Evolutionary conservation across 768 basidiomycete genomes (phyloP), one percentile per base, ranked within the genome.

Genomic region (Chlorophyllum brunneum): DNA sequence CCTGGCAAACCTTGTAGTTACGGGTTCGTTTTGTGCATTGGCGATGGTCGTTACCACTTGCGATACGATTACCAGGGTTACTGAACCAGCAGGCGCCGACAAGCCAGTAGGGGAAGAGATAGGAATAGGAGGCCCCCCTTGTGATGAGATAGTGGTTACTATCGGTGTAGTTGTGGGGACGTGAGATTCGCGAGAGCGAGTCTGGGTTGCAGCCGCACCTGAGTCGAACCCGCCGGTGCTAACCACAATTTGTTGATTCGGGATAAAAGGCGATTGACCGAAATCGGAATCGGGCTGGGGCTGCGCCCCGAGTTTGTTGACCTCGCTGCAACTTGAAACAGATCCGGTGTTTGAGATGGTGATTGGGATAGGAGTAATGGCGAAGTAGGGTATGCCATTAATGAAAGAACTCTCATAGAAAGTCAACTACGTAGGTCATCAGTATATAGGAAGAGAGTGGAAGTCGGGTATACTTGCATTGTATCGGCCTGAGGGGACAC

Each of bases 321-420:
- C 60, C n/a, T 42, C 33, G 22, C 56, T 46, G 49, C 73, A 73
- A 22, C 18, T 38, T 2, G 56, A 36, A 23, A 46, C 56, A 9
- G 66, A 57, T 20, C 61, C 59, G 15, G 55, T 33, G 55, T 72
- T 73, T 24, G 62, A 48, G 27, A 78, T 60, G 3, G 60, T 60
- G 10, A 77, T 59, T 2, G 70, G 65, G 18, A 78, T 61, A 2
- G 71, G 65, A 11, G 73, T 75, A 50, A 77, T 75, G 16, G 68
- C 60, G 51, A 74, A 77, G 53, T 60, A 68, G 9, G 58, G 56
- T 20, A 61, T 43, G 23, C 61, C 62, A 26, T 72, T 62, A 31
- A 72, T 61, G 22, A 63, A 62, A 2, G 71, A 70, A 3, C 59
- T 54, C 55, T 80, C 78, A 55, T 79, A 78, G 42, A 76, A 66